A percentile compares a stretch with the other conserved stretches of the same genome.
These are phyloP conservation scores for Agaricus bisporus DNA, from an alignment of 768 basidiomycete species.

Conservation along the genomic window DNA sequence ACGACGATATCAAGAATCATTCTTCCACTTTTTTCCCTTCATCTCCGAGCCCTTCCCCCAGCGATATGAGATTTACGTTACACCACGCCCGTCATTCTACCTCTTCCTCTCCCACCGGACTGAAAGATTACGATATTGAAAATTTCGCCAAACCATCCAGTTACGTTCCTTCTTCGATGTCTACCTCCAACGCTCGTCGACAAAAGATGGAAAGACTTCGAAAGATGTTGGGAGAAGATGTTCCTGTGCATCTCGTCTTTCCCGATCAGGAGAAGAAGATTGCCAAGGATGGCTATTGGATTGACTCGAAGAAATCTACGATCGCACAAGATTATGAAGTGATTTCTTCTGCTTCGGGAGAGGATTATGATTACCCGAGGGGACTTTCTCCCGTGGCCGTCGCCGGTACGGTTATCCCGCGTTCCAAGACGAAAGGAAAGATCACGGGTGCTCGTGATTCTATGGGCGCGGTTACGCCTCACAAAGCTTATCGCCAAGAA, in stretches of 20 bases:
- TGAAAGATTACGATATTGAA: conserved; percentile 12
- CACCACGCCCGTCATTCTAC: conserved; percentile 16
- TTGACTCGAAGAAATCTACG: neutral
- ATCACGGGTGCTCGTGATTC: conserved; percentile 20
- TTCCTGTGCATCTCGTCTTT: conserved; percentile 59
- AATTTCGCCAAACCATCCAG: conserved; percentile 27
- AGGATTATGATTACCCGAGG: neutral
- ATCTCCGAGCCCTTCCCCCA: neutral
- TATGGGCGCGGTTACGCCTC: conserved; percentile 10
- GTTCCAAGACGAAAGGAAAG: conserved; percentile 9
- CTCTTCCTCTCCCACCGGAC: conserved; percentile 10
- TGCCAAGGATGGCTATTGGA: too few species aligned
- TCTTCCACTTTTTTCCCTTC: too few species aligned
- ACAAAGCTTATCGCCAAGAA: conserved; percentile 7
- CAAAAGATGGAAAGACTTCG: conserved; percentile 61
- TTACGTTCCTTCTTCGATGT: conserved; percentile 24
- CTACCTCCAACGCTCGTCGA: conserved; percentile 34
- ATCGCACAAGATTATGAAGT: neutral
- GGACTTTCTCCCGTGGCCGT: conserved; percentile 1
- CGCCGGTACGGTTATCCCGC: neutral
- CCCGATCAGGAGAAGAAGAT: conserved; percentile 18
- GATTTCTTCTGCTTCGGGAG: neutral
- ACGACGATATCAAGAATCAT: neutral
- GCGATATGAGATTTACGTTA: conserved; percentile 8
- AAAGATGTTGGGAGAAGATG: conserved; percentile 55